Conservation (phyloP, 495 filamentous ascomycete genomes). For the Neurospora intermedia region DNA sequence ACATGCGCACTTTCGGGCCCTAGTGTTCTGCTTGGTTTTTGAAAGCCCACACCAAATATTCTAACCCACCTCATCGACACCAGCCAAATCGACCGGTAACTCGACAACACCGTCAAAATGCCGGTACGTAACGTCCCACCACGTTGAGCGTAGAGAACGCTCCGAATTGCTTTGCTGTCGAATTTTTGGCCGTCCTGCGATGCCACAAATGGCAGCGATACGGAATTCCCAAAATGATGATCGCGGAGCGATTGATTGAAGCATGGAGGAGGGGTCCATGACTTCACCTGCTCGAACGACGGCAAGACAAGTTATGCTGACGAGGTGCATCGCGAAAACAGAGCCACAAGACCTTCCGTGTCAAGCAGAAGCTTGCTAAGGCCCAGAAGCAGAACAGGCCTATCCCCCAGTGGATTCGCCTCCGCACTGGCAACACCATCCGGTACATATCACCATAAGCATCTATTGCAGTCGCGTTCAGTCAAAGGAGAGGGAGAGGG, state of each 20-base stretch:
- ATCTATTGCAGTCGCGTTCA: not conserved
- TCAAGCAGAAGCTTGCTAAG: slow-evolving; percentile 99
- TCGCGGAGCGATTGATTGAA: not conserved
- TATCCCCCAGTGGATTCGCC: slow-evolving; percentile 98
- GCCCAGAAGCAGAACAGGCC: slow-evolving; percentile 99
- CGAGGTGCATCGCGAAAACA: slow-evolving; percentile 28
- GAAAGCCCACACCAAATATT: slow-evolving; percentile 32
- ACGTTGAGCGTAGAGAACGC: not conserved
- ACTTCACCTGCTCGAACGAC: not conserved
- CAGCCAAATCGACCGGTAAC: slow-evolving; percentile 26
- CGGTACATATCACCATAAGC: slow-evolving; percentile 47
- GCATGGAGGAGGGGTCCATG: slow-evolving; percentile 3
- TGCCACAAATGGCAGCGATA: not conserved
- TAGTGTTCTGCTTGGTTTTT: slow-evolving; percentile 18
- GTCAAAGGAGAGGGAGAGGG: not conserved
- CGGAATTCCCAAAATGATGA: not conserved
- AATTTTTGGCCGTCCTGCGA: not conserved
- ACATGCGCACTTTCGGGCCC: slow-evolving; percentile 15
- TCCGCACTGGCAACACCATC: slow-evolving; percentile 97
- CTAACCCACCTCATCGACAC: slow-evolving; percentile 25
- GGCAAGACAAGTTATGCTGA: slow-evolving; percentile 7
- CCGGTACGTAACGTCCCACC: slow-evolving; percentile 49
- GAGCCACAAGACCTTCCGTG: slow-evolving; percentile 98
- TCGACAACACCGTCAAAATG: slow-evolving; percentile 60
- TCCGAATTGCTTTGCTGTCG: not conserved